These are phyloP conservation scores for Adenanthera pavonina DNA, from an alignment of 306 rosid genomes.

Conservation along the genomic window DNA sequence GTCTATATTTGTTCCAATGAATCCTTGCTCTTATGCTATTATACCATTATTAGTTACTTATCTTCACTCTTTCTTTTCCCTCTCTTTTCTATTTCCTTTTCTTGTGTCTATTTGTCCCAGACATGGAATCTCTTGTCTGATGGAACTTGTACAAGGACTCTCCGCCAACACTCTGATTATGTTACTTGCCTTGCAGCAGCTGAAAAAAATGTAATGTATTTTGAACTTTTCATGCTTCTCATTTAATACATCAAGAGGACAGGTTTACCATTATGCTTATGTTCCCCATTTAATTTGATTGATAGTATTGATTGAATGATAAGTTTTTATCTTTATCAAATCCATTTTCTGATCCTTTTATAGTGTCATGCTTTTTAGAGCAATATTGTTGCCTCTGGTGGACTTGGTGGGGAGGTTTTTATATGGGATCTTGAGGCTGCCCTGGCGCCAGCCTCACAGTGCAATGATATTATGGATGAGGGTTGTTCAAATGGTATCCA, in stretches of 20 bases:
- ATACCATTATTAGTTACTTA: slow-evolving; percentile 26
- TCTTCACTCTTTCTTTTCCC: slow-evolving; percentile 20
- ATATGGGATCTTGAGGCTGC: slow-evolving; percentile 98
- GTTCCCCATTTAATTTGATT: slow-evolving; percentile 36
- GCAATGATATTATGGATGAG: slow-evolving; percentile 74
- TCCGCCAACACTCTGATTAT: slow-evolving; percentile 93
- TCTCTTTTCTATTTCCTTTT: not conserved
- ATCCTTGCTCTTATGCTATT: slow-evolving; percentile 16
- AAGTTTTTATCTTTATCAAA: slow-evolving; percentile 47
- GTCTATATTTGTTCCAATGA: slow-evolving; percentile 24
- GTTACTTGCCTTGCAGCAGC: slow-evolving; percentile 95
- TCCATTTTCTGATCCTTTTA: slow-evolving; percentile 75
- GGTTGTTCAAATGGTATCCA: slow-evolving; percentile 75
- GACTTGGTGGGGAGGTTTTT: slow-evolving; percentile 99
- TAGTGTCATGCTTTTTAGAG: slow-evolving; percentile 99
- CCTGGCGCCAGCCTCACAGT: slow-evolving; percentile 66
- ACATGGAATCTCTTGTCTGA: slow-evolving; percentile 82
- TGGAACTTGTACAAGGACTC: slow-evolving; percentile 80
- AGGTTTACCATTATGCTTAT: slow-evolving; percentile 37
- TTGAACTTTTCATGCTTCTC: slow-evolving; percentile 45
- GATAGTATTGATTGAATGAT: slow-evolving; percentile 41
- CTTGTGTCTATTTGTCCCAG: slow-evolving; percentile 49
- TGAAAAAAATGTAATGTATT: slow-evolving; percentile 86
- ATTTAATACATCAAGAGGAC: slow-evolving; percentile 37
- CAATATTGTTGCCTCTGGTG: slow-evolving; percentile 99